Conservation (phyloP, 129 eudicot species). For the Artemisia annua region DNA sequence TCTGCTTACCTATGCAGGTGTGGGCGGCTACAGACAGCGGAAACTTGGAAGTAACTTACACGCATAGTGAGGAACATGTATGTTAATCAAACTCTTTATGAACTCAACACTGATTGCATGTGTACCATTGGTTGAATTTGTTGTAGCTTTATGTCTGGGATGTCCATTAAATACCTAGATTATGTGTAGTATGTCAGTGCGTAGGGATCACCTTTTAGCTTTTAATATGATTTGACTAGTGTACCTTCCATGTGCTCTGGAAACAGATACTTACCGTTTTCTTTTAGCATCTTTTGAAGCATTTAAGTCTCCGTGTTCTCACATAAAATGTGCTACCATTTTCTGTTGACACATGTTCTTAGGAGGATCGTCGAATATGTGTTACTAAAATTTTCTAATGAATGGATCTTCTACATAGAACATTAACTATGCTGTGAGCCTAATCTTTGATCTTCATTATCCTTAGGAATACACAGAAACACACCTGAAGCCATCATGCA, state of each 20-base stretch:
- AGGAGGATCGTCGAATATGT: background rate
- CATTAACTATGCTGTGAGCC: background rate
- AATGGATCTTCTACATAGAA: background rate
- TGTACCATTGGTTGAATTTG: slow-evolving; percentile 4
- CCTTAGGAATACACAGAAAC: background rate
- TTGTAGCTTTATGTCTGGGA: background rate
- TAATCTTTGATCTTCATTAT: background rate
- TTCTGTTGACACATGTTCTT: background rate
- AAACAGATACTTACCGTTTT: background rate
- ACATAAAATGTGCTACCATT: slow-evolving; percentile 8
- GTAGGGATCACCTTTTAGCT: background rate
- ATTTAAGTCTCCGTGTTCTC: background rate
- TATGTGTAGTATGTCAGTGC: background rate
- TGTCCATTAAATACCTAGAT: slow-evolving; percentile 5
- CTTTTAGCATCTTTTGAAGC: no score
- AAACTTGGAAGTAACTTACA: slow-evolving; percentile 81
- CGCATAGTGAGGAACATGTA: slow-evolving; percentile 84
- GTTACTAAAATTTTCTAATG: background rate
- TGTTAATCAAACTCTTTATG: slow-evolving; percentile 21
- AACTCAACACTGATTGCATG: slow-evolving; percentile 7
- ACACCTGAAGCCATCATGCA: background rate
- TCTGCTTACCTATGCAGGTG: slow-evolving; percentile 48
- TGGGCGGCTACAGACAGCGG: slow-evolving; percentile 89
- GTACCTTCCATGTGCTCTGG: slow-evolving; percentile 2
- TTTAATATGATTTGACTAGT: no score